Percentiles rank a stretch among this genome's conserved stretches.
Evolutionary conservation across 129 eudicot species (phyloP).

Genomic region (Apium graveolens): DNA sequence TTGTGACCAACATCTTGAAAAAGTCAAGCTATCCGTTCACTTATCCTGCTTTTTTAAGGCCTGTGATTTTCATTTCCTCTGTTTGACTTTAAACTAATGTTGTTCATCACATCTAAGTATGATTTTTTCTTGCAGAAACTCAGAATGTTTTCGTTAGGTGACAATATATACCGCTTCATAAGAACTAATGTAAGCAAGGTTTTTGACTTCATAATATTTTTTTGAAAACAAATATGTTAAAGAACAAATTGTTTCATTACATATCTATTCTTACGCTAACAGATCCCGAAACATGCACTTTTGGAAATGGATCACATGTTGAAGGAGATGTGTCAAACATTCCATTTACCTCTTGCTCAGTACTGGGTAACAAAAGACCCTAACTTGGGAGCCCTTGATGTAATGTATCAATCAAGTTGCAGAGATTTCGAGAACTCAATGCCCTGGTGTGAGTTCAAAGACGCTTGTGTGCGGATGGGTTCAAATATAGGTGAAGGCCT

Average conservation of each 20-base stretch:
- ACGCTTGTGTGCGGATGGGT: not conserved
- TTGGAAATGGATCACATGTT: not conserved
- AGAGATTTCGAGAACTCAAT: rapidly evolving
- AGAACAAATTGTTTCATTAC: not conserved
- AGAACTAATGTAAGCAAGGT: not conserved
- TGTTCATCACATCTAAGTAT: no score
- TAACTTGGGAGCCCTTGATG: not conserved
- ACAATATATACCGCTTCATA: no score
- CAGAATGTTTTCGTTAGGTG: no score
- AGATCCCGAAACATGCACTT: not conserved
- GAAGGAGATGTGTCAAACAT: not conserved
- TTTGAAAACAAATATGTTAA: not conserved
- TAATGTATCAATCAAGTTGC: not conserved
- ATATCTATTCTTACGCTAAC: not conserved
- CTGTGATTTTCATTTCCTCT: no score
- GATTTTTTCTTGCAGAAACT: no score
- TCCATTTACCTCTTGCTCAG: not conserved
- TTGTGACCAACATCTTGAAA: not conserved
- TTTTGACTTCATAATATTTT: no score
- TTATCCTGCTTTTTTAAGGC: no score
- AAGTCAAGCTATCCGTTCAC: not conserved
- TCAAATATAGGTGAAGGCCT: not conserved
- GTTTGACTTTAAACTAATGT: no score
- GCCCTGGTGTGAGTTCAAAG: not conserved
- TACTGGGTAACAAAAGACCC: not conserved